These are phyloP conservation scores for Debaryomyces psychrophilus DNA, from an alignment of 1,139 yeast genomes.

Conservation along the genomic window DNA sequence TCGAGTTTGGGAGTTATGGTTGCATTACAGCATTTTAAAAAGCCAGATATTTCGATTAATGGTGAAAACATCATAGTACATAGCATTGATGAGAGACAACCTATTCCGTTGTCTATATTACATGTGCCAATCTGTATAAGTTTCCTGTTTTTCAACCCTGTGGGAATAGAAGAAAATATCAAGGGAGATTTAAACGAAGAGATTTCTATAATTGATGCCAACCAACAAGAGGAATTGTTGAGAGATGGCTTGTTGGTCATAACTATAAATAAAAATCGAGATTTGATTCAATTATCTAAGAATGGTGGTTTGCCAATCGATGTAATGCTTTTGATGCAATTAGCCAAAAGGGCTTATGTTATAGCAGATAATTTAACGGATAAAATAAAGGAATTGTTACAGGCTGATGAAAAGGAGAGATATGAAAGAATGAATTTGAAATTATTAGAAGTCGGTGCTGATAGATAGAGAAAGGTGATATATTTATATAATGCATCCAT, in stretches of 20 bases:
- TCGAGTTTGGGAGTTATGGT: conserved; percentile 90
- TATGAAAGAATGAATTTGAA: conserved; percentile 33
- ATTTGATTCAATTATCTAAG: conserved; percentile 84
- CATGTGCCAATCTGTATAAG: conserved; percentile 94
- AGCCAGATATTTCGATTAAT: conserved; percentile 76
- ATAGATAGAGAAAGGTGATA: conserved; percentile 21
- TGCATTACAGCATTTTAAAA: conserved; percentile 77
- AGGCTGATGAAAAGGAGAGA: conserved; percentile 53
- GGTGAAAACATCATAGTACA: conserved; percentile 73
- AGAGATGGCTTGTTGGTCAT: conserved; percentile 82
- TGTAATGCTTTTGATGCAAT: conserved; percentile 66
- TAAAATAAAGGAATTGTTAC: conserved; percentile 58
- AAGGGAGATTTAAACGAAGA: conserved; percentile 65
- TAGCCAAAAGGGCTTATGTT: conserved; percentile 66
- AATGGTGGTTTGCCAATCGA: conserved; percentile 91
- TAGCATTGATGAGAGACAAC: conserved; percentile 76
- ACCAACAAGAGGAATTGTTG: conserved; percentile 72
- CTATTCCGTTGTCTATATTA: conserved; percentile 80
- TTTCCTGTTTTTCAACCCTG: conserved; percentile 78
- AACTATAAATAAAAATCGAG: conserved; percentile 87
- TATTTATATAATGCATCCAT: neutral
- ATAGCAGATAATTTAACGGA: conserved; percentile 69
- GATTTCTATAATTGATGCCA: conserved; percentile 75
- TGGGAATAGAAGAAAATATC: conserved; percentile 63
- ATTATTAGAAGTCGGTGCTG: conserved; percentile 45